Evolutionary conservation across 176 grass and related monocot species (phyloP).

Genomic region (Avena atlantica): DNA sequence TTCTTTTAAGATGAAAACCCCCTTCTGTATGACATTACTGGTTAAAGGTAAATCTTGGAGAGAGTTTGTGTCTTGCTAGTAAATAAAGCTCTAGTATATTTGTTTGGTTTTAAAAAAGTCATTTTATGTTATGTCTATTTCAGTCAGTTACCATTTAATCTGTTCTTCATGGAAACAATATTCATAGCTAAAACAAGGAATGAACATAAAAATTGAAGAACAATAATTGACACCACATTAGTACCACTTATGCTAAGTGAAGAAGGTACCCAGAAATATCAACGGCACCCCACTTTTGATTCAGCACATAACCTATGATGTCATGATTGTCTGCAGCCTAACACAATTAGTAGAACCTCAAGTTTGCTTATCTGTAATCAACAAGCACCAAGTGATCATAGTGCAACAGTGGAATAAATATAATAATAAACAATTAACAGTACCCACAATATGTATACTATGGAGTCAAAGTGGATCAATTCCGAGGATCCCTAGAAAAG

Average conservation of each 20-base stretch:
- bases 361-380: background rate
- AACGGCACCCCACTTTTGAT: background rate
- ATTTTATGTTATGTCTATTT: background rate
- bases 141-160: background rate
- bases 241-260: no score
- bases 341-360: background rate
- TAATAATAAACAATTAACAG: no score
- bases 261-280: background rate
- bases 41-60: background rate
- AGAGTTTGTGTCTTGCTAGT: background rate
- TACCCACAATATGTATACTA: background rate
- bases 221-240: background rate
- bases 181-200: background rate
- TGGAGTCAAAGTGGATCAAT: constrained; percentile 33
- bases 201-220: background rate
- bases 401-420: constrained; percentile 8
- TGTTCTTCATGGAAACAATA: background rate
- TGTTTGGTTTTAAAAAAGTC: background rate
- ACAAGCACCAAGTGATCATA: constrained; percentile 91
- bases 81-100: background rate
- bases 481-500: background rate
- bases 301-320: background rate
- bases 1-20: background rate
- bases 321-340: no score
- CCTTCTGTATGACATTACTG: background rate